Evolutionary conservation across 2,329 filamentous ascomycete genomes (phyloP), one percentile per base, ranked within the genome.

Genomic region (Colletotrichum lini): DNA sequence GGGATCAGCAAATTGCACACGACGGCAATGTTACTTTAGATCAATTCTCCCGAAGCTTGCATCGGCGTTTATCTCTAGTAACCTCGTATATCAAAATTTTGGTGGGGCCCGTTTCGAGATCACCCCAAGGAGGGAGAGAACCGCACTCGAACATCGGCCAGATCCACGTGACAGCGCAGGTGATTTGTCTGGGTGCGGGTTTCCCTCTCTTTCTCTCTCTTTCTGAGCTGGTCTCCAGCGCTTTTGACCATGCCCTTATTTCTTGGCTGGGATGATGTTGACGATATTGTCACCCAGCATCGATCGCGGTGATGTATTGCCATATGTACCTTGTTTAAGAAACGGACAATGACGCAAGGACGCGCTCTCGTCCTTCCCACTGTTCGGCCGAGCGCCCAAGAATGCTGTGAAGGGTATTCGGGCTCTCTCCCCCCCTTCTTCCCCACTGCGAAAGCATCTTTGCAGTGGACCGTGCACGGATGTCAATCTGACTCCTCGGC

Each of bases 91-190:
- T 67, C 47, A 18, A 64, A 54, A 71, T 63, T 71, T 64, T 59
- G 69, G 58, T 63, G 65, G 65, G 65, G 52, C 60, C 35, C 53
- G 58, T 71, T 71, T 71, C 58, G 69, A 71, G 69, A 71, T 71
- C 69, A 71, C 64, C 65, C 59, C 69, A 71, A 71, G 69, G 65
- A 59, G 58, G 44, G 23, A 57, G 56, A 52, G 53, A 40, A 60
- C 68, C 65, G 58, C 15, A 56, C 12, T 40, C 53, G 30, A 54
- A 67, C 52, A 54, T 63, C 65, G 54, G 65, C 38, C 50, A 42
- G 58, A 49, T 44, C 58, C 65, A 71, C 65, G 58, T 71, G 65
- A 71, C 30, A 23, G 21, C n/a, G 65, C 65, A 68, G 45, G 65
- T 68, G 58, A 71, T 71, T 13, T 16, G 38, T 38, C 9, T 38